These are phyloP conservation scores for Paramecium octaurelia DNA, from an alignment of 73 alveolate genomes.

Conservation along the genomic window DNA sequence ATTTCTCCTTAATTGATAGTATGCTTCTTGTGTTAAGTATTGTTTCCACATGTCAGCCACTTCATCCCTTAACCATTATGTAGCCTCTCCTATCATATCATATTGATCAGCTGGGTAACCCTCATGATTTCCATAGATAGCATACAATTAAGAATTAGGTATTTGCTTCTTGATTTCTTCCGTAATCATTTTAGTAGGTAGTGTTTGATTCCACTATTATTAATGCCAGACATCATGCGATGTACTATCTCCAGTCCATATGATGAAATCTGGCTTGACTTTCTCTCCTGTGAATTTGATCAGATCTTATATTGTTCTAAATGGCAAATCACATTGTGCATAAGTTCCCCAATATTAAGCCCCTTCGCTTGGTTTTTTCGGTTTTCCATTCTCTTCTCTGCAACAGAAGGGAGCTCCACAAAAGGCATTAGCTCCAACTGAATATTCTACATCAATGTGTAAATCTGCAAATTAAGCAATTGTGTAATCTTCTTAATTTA, in stretches of 20 bases:
- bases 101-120: constrained; percentile 75
- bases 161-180: constrained; percentile 41
- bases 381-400: constrained; percentile 72
- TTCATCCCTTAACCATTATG: constrained; percentile 61
- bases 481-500: constrained; percentile 58
- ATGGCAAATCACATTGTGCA: constrained; percentile 74
- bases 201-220: constrained; percentile 51
- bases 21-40: constrained; percentile 36
- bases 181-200: constrained; percentile 55
- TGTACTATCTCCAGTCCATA: constrained; percentile 97
- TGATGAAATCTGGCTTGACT: constrained; percentile 81
- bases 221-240: constrained; percentile 90
- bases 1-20: constrained; percentile 1
- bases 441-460: constrained; percentile 84
- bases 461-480: constrained; percentile 87
- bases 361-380: constrained; percentile 60
- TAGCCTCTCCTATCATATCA: constrained; percentile 33
- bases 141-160: constrained; percentile 62
- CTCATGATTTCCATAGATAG: constrained; percentile 80
- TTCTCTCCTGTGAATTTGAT: constrained; percentile 54
- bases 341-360: constrained; percentile 72
- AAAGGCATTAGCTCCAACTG: constrained; percentile 70
- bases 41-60: constrained; percentile 56
- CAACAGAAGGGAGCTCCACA: constrained; percentile 89
- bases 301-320: constrained; percentile 63